Evolutionary conservation across 2,329 filamentous ascomycete genomes (phyloP).

Genomic region (Pestalotiopsis sp.): DNA sequence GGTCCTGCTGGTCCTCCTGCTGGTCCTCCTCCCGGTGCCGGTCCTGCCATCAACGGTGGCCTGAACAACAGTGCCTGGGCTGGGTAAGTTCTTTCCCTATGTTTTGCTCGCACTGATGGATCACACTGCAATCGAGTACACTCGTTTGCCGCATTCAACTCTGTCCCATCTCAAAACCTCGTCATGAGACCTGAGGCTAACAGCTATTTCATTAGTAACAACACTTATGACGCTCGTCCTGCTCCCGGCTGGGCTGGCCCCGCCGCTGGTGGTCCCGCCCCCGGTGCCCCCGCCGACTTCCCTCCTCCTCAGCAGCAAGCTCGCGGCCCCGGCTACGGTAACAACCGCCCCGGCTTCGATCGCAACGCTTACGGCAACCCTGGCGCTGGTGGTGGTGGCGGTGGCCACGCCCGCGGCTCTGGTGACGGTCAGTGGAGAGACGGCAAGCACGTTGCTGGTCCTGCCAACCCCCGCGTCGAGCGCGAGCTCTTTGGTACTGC

Average conservation of each 20-base stretch:
- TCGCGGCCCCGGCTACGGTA: not conserved
- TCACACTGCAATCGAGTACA: not conserved
- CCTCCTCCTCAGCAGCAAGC: slow-evolving; percentile 16
- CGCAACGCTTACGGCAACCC: slow-evolving; percentile 63
- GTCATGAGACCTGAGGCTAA: slow-evolving; percentile 20
- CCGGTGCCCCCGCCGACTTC: slow-evolving; percentile 26
- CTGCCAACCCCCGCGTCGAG: slow-evolving; percentile 85
- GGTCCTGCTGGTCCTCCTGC: slow-evolving; percentile 25
- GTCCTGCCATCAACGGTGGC: slow-evolving; percentile 44
- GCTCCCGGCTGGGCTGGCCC: slow-evolving; percentile 31
- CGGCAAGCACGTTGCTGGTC: slow-evolving; percentile 92
- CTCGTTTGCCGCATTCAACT: not conserved
- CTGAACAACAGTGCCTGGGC: slow-evolving; percentile 68
- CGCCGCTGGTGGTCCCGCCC: slow-evolving; percentile 33
- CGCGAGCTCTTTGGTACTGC: slow-evolving; percentile 90
- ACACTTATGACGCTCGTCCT: slow-evolving; percentile 44
- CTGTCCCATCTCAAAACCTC: slow-evolving; percentile 14
- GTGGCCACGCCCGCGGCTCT: slow-evolving; percentile 71
- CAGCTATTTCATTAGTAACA: slow-evolving; percentile 39
- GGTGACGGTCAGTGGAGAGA: slow-evolving; percentile 97
- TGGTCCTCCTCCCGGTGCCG: slow-evolving; percentile 28
- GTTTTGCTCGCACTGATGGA: slow-evolving; percentile 3
- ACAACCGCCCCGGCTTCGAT: slow-evolving; percentile 51
- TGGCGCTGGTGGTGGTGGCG: slow-evolving; percentile 40
- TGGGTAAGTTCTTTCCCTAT: slow-evolving; percentile 45